phyloP scores from a whole-genome alignment of 257 asterid species.

The Coffea eugenioides region DNA sequence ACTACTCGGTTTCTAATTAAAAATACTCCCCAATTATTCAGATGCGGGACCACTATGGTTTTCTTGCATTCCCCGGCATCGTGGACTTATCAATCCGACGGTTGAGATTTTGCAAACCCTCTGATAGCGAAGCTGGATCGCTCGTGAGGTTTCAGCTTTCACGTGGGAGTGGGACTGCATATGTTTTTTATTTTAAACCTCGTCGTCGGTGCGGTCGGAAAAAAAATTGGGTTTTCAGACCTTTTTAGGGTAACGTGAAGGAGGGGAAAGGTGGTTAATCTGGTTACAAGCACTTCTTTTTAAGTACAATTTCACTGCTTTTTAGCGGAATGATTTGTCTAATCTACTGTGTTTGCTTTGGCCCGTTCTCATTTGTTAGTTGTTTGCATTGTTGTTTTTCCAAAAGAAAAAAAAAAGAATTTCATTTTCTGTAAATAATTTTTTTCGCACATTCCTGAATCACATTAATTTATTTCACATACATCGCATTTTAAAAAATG shows the following conservation, averaged over 20 bases:
- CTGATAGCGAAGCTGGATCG: constrained; percentile 12
- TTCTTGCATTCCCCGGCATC: not conserved
- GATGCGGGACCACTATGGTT: not conserved
- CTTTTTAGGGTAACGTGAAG: not conserved
- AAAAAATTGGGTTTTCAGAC: not conserved
- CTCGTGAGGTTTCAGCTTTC: constrained; percentile 6
- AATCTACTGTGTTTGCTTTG: not conserved
- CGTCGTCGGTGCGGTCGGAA: not conserved
- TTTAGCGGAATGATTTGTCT: constrained; percentile 1
- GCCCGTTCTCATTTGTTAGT: not conserved
- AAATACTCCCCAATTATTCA: not conserved
- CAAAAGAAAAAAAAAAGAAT: too few species aligned
- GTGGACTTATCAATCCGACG: not conserved
- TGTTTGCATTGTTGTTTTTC: not conserved
- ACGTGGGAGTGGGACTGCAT: constrained; percentile 7
- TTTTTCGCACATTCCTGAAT: too few species aligned
- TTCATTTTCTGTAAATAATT: too few species aligned
- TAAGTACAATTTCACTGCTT: constrained; percentile 4
- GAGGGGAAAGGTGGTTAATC: constrained; percentile 3
- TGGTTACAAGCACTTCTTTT: constrained; percentile 3
- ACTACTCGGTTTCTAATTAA: too few species aligned
- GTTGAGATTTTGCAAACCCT: not conserved
- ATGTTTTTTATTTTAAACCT: too few species aligned
- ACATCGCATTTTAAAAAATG: too few species aligned
- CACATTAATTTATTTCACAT: too few species aligned